Evolutionary conservation across 2,329 filamentous ascomycete genomes (phyloP).

Genomic region (Sarocladium strictum): DNA sequence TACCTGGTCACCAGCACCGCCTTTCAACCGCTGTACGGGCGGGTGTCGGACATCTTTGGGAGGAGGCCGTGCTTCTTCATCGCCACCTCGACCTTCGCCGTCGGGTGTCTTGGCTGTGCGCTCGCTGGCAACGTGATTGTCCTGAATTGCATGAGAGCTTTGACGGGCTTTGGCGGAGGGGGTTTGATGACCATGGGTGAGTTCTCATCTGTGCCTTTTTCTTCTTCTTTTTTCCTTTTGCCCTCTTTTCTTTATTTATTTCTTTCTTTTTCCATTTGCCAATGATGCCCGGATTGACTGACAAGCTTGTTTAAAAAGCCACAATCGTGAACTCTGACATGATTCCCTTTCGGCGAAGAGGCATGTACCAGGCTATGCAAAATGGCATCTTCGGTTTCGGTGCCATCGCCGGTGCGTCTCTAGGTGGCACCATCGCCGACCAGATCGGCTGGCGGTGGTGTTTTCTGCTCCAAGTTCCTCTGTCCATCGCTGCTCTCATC

Average conservation of each 20-base stretch:
- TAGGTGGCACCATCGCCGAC: slow-evolving; percentile 60
- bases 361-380: slow-evolving; percentile 56
- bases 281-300: neutral
- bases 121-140: slow-evolving; percentile 51
- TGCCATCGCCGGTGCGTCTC: slow-evolving; percentile 54
- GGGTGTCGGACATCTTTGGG: slow-evolving; percentile 66
- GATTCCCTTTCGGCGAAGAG: slow-evolving; percentile 37
- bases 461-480: slow-evolving; percentile 56
- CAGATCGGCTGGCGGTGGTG: slow-evolving; percentile 63
- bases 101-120: slow-evolving; percentile 61
- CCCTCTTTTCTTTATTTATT: too few relatives aligned
- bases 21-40: slow-evolving; percentile 66
- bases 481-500: slow-evolving; percentile 48
- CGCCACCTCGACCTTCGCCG: slow-evolving; percentile 54
- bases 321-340: slow-evolving; percentile 55
- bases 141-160: slow-evolving; percentile 58
- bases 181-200: slow-evolving; percentile 65
- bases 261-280: too few relatives aligned
- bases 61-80: slow-evolving; percentile 58
- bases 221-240: neutral
- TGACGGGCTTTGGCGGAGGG: slow-evolving; percentile 65
- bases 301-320: slow-evolving; percentile 17
- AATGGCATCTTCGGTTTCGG: slow-evolving; percentile 58
- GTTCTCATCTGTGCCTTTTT: slow-evolving; percentile 13
- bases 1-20: slow-evolving; percentile 67